These are phyloP conservation scores for Pseudodiploospora longispora DNA, from an alignment of 2,329 filamentous ascomycete genomes.

Conservation along the genomic window DNA sequence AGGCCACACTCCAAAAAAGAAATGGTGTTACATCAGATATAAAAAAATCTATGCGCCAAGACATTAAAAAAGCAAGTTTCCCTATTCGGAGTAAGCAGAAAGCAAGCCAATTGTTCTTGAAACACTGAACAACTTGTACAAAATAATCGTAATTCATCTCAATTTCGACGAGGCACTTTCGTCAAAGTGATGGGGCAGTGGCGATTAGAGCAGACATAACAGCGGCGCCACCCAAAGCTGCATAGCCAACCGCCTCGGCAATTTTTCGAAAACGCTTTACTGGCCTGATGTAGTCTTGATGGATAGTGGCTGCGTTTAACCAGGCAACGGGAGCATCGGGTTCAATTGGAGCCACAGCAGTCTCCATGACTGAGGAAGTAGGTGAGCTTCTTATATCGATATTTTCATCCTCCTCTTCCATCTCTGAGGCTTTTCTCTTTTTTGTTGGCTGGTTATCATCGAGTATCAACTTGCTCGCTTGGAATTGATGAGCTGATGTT, in stretches of 20 bases:
- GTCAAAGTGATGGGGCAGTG: constrained; percentile 24
- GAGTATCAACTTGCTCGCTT: constrained; percentile 18
- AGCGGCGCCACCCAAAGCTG: constrained; percentile 29
- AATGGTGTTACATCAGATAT: too few relatives aligned
- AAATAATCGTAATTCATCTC: too few relatives aligned
- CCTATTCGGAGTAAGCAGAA: too few relatives aligned
- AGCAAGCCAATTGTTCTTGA: too few relatives aligned
- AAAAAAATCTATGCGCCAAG: too few relatives aligned
- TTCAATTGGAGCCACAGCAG: not conserved
- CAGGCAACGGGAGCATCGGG: not conserved
- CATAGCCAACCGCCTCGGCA: constrained; percentile 28
- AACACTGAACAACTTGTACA: too few relatives aligned
- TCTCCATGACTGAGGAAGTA: too few relatives aligned
- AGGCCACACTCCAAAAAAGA: too few relatives aligned
- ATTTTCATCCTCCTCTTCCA: not conserved
- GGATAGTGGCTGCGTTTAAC: not conserved
- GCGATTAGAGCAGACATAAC: constrained; percentile 32
- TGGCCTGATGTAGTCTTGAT: constrained; percentile 8
- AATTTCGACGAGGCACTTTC: not conserved
- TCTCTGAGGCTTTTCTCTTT: constrained; percentile 6
- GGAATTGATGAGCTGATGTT: constrained; percentile 22
- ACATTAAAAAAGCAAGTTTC: too few relatives aligned
- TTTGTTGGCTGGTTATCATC: not conserved
- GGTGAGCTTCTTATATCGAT: too few relatives aligned
- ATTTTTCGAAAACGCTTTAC: constrained; percentile 25